A percentile compares a stretch with the other conserved stretches of the same genome.
phyloP scores from a whole-genome alignment of 805 yeast genomes.

The Yamadazyma scolyti region DNA sequence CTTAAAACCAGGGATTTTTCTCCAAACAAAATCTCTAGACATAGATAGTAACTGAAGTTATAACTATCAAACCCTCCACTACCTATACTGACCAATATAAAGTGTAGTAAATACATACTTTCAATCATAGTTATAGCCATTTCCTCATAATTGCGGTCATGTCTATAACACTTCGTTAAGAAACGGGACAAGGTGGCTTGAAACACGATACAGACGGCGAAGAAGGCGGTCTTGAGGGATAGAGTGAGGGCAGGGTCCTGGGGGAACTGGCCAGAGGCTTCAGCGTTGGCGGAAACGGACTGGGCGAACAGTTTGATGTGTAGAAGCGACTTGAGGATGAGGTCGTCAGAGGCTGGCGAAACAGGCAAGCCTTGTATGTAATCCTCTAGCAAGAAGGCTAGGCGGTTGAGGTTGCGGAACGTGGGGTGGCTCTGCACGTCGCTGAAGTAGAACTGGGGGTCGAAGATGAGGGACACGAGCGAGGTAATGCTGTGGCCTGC shows the following conservation, averaged over 20 bases:
- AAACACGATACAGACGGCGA: conserved; percentile 46
- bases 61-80: conserved; percentile 64
- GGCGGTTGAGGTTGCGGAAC: conserved; percentile 44
- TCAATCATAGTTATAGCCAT: conserved; percentile 31
- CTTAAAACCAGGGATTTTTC: conserved; percentile 14
- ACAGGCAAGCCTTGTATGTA: conserved; percentile 18
- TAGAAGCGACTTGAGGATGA: conserved; percentile 16
- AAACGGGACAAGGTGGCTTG: conserved; percentile 46
- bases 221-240: conserved; percentile 37
- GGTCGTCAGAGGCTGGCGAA: conserved; percentile 11
- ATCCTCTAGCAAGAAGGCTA: conserved; percentile 44
- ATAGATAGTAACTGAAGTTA: conserved; percentile 53
- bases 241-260: conserved; percentile 1
- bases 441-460: conserved; percentile 15
- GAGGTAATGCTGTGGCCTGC: conserved; percentile 36
- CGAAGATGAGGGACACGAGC: conserved; percentile 14
- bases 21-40: conserved; percentile 37
- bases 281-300: conserved; percentile 12
- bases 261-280: conserved; percentile 8
- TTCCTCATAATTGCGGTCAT: conserved; percentile 36
- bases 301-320: conserved; percentile 28
- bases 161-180: conserved; percentile 23
- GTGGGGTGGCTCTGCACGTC: too few relatives aligned
- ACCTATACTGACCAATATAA: conserved; percentile 51
- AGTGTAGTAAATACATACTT: conserved; percentile 42